These are phyloP conservation scores for Cyclostephanos tholiformis DNA, from an alignment of 108 stramenopile species.

Conservation along the genomic window DNA sequence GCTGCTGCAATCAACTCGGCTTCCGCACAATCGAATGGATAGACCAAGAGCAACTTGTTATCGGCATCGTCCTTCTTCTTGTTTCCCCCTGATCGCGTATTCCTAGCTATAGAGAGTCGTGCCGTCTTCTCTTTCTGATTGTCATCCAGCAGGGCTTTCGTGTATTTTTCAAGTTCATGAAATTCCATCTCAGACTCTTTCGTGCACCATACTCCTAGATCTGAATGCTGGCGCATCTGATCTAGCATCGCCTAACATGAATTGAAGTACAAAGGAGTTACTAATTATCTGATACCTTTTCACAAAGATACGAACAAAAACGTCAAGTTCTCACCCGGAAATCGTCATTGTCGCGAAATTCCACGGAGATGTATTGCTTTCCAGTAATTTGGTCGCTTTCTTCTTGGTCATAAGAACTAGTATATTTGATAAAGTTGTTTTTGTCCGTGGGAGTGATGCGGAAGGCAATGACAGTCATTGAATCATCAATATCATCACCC, in stretches of 20 bases:
- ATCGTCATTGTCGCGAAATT: constrained; percentile 49
- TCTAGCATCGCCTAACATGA: constrained; percentile 23
- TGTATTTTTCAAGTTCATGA: constrained; percentile 30
- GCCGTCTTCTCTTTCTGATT: constrained; percentile 26
- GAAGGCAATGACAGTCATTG: constrained; percentile 52
- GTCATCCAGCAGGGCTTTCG: constrained; percentile 34
- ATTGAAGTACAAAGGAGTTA: background rate
- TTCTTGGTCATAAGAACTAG: constrained; percentile 37
- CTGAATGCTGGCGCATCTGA: constrained; percentile 11
- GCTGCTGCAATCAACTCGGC: constrained; percentile 49
- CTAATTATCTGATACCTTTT: background rate
- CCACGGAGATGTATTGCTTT: constrained; percentile 53
- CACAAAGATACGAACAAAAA: background rate
- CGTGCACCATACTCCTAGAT: constrained; percentile 5
- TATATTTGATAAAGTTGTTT: constrained; percentile 41
- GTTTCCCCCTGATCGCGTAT: background rate
- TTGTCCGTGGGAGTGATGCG: constrained; percentile 40
- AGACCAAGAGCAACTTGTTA: constrained; percentile 59
- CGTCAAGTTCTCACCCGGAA: constrained; percentile 19
- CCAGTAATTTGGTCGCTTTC: constrained; percentile 1
- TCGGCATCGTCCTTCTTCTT: constrained; percentile 32
- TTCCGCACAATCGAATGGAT: constrained; percentile 71
- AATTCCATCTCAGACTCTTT: background rate
- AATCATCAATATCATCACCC: constrained; percentile 27
- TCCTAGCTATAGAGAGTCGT: constrained; percentile 1